Base-by-base conservation (phyloP, 331 rosid species). In the Saraca asoca region DNA sequence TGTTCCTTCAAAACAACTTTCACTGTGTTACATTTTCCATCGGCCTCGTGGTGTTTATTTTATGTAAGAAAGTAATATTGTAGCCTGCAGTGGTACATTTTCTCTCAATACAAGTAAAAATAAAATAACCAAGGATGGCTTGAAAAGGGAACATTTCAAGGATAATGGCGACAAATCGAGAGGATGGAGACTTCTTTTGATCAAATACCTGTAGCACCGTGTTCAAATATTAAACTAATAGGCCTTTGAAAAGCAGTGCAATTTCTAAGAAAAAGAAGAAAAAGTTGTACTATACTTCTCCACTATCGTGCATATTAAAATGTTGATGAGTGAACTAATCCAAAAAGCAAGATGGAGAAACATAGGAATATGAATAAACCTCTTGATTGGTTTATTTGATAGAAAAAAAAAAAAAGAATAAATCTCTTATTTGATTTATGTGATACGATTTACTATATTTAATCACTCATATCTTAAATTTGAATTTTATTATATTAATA, bases 111-210 rank as follows among this genome's bases (percentile, higher is more conserved):
- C 24, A 57, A 19, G 34, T 31, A 44, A 60, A n/a, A 45, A 9
- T 71, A 44, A 34, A 10, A 41, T 61, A 55, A 63, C 64, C 62
- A 24, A 18, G 44, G 69, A 70, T 62, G 78, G 78, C 81, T 70
- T 16, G 63, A 71, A 12, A 65, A 72, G 45, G 87, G 90, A 85
- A 80, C 85, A 87, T 76, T 88, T 85, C 57, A n/a, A 65, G 83
- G 88, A 91, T 70, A 83, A 80, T 83, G 79, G 5, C n/a, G 83
- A 87, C 96, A 89, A 82, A 83, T 69, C 13, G 60, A 78, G 85
- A 77, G 93, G 83, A 85, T 85, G 80, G 84, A 78, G 79, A 39
- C 74, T 87, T 85, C 85, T 71, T 76, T 68, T 60, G 79, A 78
- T 71, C 38, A 62, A 75, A 60, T 55, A 63, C 76, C 19, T 69